Evolutionary conservation across 1,284 basidiomycete species (phyloP).

Genomic region (Austropuccinia psidii): DNA sequence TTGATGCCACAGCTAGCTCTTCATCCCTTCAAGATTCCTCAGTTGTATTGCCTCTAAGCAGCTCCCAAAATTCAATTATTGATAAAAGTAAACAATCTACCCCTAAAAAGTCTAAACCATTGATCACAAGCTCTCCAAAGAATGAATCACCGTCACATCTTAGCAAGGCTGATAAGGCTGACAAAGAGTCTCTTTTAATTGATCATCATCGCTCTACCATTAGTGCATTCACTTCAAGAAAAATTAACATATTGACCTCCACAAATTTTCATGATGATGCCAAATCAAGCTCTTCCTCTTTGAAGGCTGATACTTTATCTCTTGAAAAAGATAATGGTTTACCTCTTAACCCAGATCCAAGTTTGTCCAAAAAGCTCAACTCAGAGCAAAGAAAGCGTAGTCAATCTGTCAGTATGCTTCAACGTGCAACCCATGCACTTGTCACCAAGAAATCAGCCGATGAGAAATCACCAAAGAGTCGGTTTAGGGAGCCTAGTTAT

Average conservation of each 20-base stretch:
- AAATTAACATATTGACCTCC: not conserved
- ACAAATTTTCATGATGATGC: constrained; percentile 2
- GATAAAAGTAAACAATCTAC: not conserved
- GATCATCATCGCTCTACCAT: not conserved
- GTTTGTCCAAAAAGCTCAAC: constrained; percentile 8
- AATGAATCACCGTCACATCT: not conserved
- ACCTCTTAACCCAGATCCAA: not conserved
- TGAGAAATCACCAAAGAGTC: constrained; percentile 18
- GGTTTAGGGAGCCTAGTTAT: constrained; percentile 11
- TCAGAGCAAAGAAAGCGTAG: constrained; percentile 27
- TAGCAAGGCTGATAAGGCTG: not conserved
- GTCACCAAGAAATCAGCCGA: constrained; percentile 22
- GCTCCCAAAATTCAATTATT: not conserved
- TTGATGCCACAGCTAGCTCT: not conserved
- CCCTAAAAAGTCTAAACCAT: not conserved
- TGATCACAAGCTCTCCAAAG: not conserved
- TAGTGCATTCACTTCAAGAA: not conserved
- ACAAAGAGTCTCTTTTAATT: not conserved
- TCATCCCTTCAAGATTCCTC: not conserved
- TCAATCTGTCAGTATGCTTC: constrained; percentile 35
- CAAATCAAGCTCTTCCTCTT: constrained; percentile 10
- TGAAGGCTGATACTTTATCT: not conserved
- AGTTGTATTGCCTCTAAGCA: not conserved
- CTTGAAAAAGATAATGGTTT: too few relatives aligned
- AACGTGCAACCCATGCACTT: constrained; percentile 33